These are phyloP conservation scores for Spirogloea muscicola DNA, from an alignment of 139 green algal species.

Conservation along the genomic window DNA sequence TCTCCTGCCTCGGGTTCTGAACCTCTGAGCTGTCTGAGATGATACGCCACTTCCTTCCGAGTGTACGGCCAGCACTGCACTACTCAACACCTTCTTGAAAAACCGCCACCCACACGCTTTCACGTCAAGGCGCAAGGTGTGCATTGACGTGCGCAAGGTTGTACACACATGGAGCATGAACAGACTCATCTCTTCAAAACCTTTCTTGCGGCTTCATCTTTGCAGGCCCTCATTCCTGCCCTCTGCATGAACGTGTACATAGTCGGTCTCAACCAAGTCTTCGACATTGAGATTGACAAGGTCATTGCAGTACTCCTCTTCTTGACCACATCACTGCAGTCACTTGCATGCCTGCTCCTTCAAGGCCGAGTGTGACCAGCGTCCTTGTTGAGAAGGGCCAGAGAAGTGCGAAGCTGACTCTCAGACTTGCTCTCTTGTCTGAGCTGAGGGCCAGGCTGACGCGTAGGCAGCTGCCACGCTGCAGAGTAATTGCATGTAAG, in stretches of 20 bases:
- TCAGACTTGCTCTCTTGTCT: too few relatives aligned
- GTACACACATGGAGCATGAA: not conserved
- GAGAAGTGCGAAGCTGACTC: too few relatives aligned
- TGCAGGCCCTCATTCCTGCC: conserved; percentile 69
- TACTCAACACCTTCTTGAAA: not conserved
- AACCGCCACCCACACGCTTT: not conserved
- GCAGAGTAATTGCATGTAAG: too few relatives aligned
- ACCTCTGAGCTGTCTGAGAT: not conserved
- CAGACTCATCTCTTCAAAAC: not conserved
- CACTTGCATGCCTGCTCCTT: too few relatives aligned
- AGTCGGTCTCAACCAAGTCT: conserved; percentile 81
- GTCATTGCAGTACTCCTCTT: conserved; percentile 12
- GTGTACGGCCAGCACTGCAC: not conserved
- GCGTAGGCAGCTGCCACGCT: too few relatives aligned
- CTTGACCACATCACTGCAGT: too few relatives aligned
- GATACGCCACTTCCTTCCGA: not conserved
- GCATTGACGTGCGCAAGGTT: not conserved
- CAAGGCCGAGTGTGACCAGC: too few relatives aligned
- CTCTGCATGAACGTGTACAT: conserved; percentile 94
- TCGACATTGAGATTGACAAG: conserved; percentile 81
- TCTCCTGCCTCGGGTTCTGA: not conserved
- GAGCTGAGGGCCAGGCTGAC: too few relatives aligned
- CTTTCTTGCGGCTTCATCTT: not conserved
- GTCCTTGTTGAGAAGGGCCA: too few relatives aligned
- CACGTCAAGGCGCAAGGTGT: not conserved